Evolutionary conservation across 2,329 filamentous ascomycete genomes (phyloP), one percentile per base, ranked within the genome.

Genomic region (Aspergillus unguis): DNA sequence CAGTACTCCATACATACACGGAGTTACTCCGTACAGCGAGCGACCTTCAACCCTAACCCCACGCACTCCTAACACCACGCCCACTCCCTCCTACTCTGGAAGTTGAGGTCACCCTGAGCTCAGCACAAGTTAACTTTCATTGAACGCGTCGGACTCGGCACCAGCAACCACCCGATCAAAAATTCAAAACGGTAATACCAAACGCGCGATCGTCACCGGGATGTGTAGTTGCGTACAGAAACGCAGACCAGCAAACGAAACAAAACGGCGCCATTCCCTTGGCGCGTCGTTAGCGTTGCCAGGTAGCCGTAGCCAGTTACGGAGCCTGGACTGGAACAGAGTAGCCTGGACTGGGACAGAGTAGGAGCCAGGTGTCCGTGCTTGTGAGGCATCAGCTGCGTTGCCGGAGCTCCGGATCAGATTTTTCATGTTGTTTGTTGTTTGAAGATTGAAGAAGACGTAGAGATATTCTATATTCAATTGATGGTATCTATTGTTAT

Each of bases 321-420:
- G 17, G 17, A 17, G 9, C 17, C 36, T 10, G 36, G 36, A 17
- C n/a, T n/a, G n/a, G 36, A 40, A 40, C 36, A 25, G 17, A 25
- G 6, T 6, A 10, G 9, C 17, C 36, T 10, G 36, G 36, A 17
- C 36, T 40, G 11, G 23, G 36, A 17, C 27, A 10, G 29, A n/a
- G 40, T 23, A 40, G 1, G 11, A 17, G 37, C 37, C 26, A 25
- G 23, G 36, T 38, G 36, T 23, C 41, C 32, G 23, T n/a, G 23
- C 23, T 32, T 5, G n/a, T 7, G 29, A 9, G 38, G n/a, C 40
- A n/a, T 11, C 28, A 26, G 40, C 40, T 28, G 25, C 17, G 31
- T 32, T 46, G 44, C 44, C 44, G 31, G 31, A 46, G 44, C 44
- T 46, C 44, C 44, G 44, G 32, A n/a, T 36, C 44, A 46, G 44